Percentiles rank a stretch among this genome's conserved stretches.
phyloP scores from a whole-genome alignment of 768 basidiomycete species.

The Tulasnella sp. region DNA sequence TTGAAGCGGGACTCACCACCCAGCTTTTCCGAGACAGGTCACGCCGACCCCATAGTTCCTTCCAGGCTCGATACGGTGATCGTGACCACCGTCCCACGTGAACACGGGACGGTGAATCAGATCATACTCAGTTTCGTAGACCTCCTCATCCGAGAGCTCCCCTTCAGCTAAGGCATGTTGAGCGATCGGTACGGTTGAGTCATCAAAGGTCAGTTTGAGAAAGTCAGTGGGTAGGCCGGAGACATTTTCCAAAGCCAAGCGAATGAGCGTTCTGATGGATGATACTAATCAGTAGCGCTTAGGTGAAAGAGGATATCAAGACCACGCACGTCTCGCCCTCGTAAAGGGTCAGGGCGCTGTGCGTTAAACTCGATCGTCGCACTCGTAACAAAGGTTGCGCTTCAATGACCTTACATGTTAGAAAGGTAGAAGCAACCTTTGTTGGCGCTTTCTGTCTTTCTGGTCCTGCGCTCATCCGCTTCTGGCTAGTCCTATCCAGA shows the following conservation, averaged over 20 bases:
- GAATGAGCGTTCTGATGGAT: conserved; percentile 57
- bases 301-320: conserved; percentile 8
- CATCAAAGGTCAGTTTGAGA: conserved; percentile 76
- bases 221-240: conserved; percentile 78
- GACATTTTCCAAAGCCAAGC: conserved; percentile 83
- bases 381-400: conserved; percentile 84
- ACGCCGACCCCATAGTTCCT: conserved; percentile 59
- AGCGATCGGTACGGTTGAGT: conserved; percentile 71
- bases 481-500: conserved; percentile 2
- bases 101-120: conserved; percentile 71
- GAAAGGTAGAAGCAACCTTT: conserved; percentile 31
- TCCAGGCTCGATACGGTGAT: conserved; percentile 50
- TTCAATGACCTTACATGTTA: conserved; percentile 75
- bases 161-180: conserved; percentile 72
- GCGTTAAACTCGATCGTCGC: conserved; percentile 77
- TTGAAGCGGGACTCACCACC: conserved; percentile 54
- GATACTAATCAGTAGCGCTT: conserved; percentile 1
- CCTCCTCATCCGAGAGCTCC: conserved; percentile 68
- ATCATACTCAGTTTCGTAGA: conserved; percentile 83
- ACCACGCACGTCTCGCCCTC: conserved; percentile 75
- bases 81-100: conserved; percentile 48
- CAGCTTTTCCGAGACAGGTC: conserved; percentile 77
- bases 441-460: conserved; percentile 1
- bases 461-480: background rate
- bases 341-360: conserved; percentile 91